phyloP scores from a whole-genome alignment of 2,329 filamentous ascomycete genomes.

The Colletotrichum tropicale region DNA sequence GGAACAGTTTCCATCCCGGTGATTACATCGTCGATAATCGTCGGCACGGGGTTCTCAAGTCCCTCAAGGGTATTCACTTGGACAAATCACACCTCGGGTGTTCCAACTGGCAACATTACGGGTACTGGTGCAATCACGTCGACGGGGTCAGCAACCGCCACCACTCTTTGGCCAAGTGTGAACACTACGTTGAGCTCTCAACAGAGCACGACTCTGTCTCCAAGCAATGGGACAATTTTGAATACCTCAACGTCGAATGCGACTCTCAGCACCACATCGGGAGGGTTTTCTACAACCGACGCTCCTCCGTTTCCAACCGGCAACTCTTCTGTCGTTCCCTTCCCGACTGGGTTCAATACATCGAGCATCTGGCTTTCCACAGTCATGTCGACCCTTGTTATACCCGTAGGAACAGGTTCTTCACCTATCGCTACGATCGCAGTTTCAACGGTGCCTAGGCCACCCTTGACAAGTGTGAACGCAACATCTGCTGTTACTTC shows the following conservation, averaged over 20 bases:
- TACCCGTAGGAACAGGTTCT: background rate
- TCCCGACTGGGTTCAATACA: background rate
- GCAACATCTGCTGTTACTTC: background rate
- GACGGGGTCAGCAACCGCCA: background rate
- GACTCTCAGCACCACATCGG: background rate
- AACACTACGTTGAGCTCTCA: background rate
- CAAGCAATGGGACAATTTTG: background rate
- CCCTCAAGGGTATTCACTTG: background rate
- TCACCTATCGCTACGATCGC: background rate
- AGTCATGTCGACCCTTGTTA: background rate
- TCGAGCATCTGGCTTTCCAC: background rate
- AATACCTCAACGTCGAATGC: background rate
- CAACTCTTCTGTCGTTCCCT: background rate
- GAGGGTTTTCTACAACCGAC: background rate
- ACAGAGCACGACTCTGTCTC: background rate
- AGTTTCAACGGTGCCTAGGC: background rate
- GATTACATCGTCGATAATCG: background rate
- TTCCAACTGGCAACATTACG: background rate
- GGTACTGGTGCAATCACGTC: background rate
- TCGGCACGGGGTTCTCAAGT: background rate
- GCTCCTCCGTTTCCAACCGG: background rate
- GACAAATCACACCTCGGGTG: background rate
- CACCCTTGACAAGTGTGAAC: background rate
- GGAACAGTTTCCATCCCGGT: constrained; percentile 2
- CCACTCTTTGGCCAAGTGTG: background rate